A percentile compares a stretch with the other conserved stretches of the same genome.
phyloP scores from a whole-genome alignment of 768 basidiomycete species.

The Hypholoma fasciculare region DNA sequence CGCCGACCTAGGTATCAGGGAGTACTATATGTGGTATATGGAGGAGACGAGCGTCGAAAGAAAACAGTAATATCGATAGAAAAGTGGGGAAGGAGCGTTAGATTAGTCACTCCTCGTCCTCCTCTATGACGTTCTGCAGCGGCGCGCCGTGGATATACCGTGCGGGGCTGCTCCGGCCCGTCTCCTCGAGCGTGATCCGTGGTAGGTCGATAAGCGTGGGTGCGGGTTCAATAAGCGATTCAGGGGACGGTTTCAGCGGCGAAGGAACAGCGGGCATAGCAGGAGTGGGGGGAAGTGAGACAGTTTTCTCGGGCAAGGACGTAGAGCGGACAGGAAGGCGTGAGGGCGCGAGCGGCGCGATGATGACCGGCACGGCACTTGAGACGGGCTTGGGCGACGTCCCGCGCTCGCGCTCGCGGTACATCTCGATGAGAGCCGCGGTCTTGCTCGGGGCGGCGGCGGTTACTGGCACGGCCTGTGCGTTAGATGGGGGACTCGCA shows the following conservation, averaged over 20 bases:
- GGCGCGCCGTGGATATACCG: constrained; percentile 86
- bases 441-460: constrained; percentile 54
- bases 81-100: background rate
- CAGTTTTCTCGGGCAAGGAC: constrained; percentile 19
- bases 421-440: constrained; percentile 83
- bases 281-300: constrained; percentile 20
- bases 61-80: background rate
- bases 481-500: constrained; percentile 14
- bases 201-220: constrained; percentile 30
- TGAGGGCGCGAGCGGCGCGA: constrained; percentile 37
- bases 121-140: constrained; percentile 83
- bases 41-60: background rate
- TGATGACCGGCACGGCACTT: constrained; percentile 21
- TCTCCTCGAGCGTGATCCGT: constrained; percentile 38
- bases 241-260: constrained; percentile 23
- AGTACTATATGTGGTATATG: constrained; percentile 10
- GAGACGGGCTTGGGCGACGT: constrained; percentile 26
- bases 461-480: constrained; percentile 14
- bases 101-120: constrained; percentile 64
- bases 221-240: constrained; percentile 26
- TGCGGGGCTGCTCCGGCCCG: constrained; percentile 61
- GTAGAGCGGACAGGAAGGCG: constrained; percentile 39
- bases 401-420: constrained; percentile 68
- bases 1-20: constrained; percentile 7
- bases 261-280: constrained; percentile 23